Conservation (phyloP, 306 rosid genomes). For the Citrullus mucosospermus region DNA sequence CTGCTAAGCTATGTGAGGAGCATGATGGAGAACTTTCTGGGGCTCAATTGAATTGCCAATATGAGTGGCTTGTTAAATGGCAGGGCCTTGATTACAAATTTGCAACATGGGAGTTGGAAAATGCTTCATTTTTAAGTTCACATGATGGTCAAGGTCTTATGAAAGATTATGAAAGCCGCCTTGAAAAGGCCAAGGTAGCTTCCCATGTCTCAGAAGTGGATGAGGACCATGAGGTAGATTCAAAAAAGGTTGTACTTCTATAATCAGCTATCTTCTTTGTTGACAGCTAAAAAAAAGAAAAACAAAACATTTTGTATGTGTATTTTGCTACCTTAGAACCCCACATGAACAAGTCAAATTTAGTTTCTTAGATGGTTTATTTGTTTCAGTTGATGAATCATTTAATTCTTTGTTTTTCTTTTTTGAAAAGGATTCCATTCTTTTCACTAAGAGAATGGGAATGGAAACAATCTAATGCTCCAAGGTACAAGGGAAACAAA, state of each 20-base stretch:
- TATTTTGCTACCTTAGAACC: neutral
- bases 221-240: constrained; percentile 17
- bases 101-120: constrained; percentile 65
- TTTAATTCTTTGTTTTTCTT: too few species aligned
- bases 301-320: neutral
- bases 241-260: neutral
- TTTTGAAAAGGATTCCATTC: too few species aligned
- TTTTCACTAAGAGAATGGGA: too few species aligned
- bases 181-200: constrained; percentile 21
- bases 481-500: too few species aligned
- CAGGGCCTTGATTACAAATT: constrained; percentile 45
- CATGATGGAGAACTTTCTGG: constrained; percentile 16
- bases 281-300: neutral
- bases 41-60: constrained; percentile 17
- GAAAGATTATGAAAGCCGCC: constrained; percentile 35
- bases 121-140: constrained; percentile 31
- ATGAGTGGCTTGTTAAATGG: constrained; percentile 76
- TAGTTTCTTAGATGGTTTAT: neutral
- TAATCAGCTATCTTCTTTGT: constrained; percentile 5
- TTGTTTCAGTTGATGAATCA: neutral
- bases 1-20: constrained; percentile 19
- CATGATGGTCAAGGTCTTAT: constrained; percentile 34
- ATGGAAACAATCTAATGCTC: too few species aligned
- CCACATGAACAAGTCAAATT: neutral
- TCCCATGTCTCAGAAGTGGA: constrained; percentile 18